Base-by-base conservation (phyloP, 1,284 basidiomycete genomes). In the Dichomitus squalens region DNA sequence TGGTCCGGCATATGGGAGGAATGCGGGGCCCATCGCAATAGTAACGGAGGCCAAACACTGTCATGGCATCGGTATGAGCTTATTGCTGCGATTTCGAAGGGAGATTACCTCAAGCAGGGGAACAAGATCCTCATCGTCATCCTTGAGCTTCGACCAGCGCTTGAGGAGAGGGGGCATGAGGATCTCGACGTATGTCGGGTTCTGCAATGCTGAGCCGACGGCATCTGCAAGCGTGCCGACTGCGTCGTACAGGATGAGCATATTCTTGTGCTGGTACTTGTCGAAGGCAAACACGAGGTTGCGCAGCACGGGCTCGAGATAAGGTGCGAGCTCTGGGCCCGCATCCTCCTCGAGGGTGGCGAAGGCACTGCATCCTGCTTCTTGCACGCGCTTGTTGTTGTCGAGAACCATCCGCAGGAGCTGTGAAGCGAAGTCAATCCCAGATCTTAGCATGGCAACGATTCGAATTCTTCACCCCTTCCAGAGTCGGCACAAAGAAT, bases 251-350 rank as follows among this genome's bases (percentile, higher is more conserved):
- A 99, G 77, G 64, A 99, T 99, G 63, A 99, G 83, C 83, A 99
- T 88, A 72, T 99, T 99, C 85, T 99, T 99, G 74, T 98, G 95
- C 73, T 99, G 96, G 73, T 99, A 99, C 76, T 97, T 98, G 63
- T 93, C 87, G 74, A 99, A 99, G 0, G 97, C 97, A 64, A 93
- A 89, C 20, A 98, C 96, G 53, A 99, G 83, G 72, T 98, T 98
- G 56, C 91, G 88, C 52, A 99, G 80, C 52, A 99, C 93, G 1
- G 96, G 96, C 67, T 96, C 94, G 14, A 99, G 86, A 78, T 91
- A 99, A 0, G 96, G 97, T 16, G 88, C 90, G 48, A 99, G 86
- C 68, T 92, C 92, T 2, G 83, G 72, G 3, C 95, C 96, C 1
- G 96, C 97, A 74, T 98, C 97, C 76, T 99, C 97, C 75, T 99